These are phyloP conservation scores for Ramicandelaber brevisporus DNA, from an alignment of 192 early-diverging fungal species.

Conservation along the genomic window DNA sequence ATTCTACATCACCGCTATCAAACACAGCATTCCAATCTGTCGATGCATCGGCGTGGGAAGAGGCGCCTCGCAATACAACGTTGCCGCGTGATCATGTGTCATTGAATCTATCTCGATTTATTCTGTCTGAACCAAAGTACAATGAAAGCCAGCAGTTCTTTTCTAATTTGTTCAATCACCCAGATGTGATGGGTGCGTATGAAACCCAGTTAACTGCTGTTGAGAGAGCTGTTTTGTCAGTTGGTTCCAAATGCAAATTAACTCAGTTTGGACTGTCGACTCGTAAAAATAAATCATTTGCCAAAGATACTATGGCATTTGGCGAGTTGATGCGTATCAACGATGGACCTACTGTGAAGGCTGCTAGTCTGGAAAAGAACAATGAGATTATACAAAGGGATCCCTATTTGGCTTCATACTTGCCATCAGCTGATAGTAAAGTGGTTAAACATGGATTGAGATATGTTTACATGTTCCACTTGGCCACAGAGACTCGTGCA, in stretches of 20 bases:
- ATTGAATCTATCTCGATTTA: constrained; percentile 50
- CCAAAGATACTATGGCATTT: too few relatives aligned
- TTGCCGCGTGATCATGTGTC: constrained; percentile 47
- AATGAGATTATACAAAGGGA: too few relatives aligned
- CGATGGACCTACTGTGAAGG: too few relatives aligned
- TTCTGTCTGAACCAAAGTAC: constrained; percentile 59
- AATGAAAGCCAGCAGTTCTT: constrained; percentile 43
- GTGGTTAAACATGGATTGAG: too few relatives aligned
- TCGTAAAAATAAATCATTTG: too few relatives aligned
- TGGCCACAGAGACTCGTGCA: constrained; percentile 25
- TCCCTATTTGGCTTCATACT: too few relatives aligned
- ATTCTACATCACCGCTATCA: too few relatives aligned
- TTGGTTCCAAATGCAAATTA: constrained; percentile 36
- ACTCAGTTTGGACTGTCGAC: too few relatives aligned
- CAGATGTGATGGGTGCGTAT: constrained; percentile 77
- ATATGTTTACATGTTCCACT: constrained; percentile 62
- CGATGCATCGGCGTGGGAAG: constrained; percentile 13
- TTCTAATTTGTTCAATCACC: constrained; percentile 57
- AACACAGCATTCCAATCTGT: too few relatives aligned
- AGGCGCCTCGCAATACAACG: constrained; percentile 16
- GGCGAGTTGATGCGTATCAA: too few relatives aligned
- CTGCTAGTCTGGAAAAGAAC: too few relatives aligned
- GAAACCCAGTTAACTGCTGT: constrained; percentile 67
- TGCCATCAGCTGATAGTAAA: too few relatives aligned
- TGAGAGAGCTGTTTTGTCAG: constrained; percentile 50